Conservation (phyloP, 768 basidiomycete genomes). For the Rhizopogon roseolus region DNA sequence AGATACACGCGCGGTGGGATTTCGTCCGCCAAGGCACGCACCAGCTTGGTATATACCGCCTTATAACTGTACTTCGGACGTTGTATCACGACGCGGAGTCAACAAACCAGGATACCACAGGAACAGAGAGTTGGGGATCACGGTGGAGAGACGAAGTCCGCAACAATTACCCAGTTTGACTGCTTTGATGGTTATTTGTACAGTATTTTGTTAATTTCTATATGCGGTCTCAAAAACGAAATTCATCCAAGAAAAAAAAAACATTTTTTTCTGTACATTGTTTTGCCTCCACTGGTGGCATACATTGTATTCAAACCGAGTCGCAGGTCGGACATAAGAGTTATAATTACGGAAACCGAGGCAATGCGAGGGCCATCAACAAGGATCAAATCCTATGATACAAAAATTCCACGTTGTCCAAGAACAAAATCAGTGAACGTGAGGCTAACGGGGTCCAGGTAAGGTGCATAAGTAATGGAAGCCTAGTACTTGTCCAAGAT, state of each 20-base stretch:
- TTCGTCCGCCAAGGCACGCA: not conserved
- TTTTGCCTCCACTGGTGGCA: too few relatives aligned
- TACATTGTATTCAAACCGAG: too few relatives aligned
- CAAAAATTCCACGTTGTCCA: not conserved
- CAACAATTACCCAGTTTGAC: conserved; percentile 1
- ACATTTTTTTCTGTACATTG: too few relatives aligned
- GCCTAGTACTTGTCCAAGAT: conserved; percentile 28
- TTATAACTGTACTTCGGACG: not conserved
- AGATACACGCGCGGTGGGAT: not conserved
- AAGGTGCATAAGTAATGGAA: conserved; percentile 1
- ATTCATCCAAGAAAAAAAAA: too few relatives aligned
- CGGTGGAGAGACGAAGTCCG: conserved; percentile 1
- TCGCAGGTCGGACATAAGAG: too few relatives aligned
- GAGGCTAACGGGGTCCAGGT: not conserved
- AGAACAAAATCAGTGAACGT: not conserved
- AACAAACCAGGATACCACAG: not conserved
- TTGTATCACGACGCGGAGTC: not conserved
- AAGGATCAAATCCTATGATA: not conserved
- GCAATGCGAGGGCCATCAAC: not conserved
- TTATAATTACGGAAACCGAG: too few relatives aligned
- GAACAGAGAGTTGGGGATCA: not conserved
- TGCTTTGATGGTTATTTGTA: not conserved
- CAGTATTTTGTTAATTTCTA: not conserved
- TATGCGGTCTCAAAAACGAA: too few relatives aligned
- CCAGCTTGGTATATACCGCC: not conserved